A percentile compares a stretch with the other conserved stretches of the same genome.
phyloP scores from a whole-genome alignment of 1,139 yeast genomes.

The Komagataea norvegica region DNA sequence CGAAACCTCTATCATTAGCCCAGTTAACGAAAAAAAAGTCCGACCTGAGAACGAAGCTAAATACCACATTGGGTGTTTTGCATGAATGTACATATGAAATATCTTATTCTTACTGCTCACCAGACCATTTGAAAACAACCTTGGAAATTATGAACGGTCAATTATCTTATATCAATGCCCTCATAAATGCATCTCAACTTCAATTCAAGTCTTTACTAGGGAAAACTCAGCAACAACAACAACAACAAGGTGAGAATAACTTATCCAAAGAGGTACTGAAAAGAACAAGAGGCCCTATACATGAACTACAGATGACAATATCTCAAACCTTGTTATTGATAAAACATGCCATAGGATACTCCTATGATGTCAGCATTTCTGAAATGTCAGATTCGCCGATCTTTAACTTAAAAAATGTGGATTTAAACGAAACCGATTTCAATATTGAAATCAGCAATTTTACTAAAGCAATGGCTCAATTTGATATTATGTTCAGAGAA shows the following conservation, averaged over 20 bases:
- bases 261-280: slow-evolving; percentile 31
- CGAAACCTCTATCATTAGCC: slow-evolving; percentile 27
- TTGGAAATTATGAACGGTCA: slow-evolving; percentile 33
- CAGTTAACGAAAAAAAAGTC: slow-evolving; percentile 30
- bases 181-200: slow-evolving; percentile 45
- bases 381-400: slow-evolving; percentile 21
- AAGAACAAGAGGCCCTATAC: slow-evolving; percentile 32
- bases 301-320: slow-evolving; percentile 30
- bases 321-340: slow-evolving; percentile 31
- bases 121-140: slow-evolving; percentile 35
- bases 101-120: slow-evolving; percentile 43
- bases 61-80: slow-evolving; percentile 35
- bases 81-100: slow-evolving; percentile 45
- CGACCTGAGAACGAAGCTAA: slow-evolving; percentile 31
- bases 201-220: slow-evolving; percentile 34
- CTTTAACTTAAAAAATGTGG: slow-evolving; percentile 18
- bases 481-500: slow-evolving; percentile 31
- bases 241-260: slow-evolving; percentile 1
- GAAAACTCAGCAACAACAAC: slow-evolving; percentile 28
- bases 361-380: slow-evolving; percentile 36
- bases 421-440: slow-evolving; percentile 22
- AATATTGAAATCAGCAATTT: slow-evolving; percentile 28
- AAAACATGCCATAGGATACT: slow-evolving; percentile 33
- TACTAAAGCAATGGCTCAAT: slow-evolving; percentile 30
- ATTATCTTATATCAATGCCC: slow-evolving; percentile 35